Base-by-base conservation (phyloP, 2,329 filamentous ascomycete genomes). In the Hypoxylon sp. region DNA sequence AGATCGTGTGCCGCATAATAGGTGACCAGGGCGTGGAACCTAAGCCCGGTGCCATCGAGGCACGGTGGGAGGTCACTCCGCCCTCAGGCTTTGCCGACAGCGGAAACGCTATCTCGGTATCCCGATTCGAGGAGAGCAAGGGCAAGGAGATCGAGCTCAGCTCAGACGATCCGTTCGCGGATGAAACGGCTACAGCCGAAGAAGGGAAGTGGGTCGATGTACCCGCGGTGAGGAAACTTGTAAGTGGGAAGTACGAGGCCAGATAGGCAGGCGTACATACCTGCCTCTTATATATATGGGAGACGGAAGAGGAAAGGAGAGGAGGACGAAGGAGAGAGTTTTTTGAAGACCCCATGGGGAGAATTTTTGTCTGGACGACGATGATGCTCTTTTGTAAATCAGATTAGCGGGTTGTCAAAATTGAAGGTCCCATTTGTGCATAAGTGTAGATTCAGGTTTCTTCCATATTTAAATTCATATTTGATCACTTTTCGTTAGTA, bases 1-100 rank as follows among this genome's bases (percentile, higher is more conserved):
- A 94, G 81, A 88, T 98, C 64, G 90, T 97, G 5, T 96, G 94
- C 65, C 89, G 94, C 2, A 92, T 99, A 73, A 83, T 87, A 9
- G 86, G 91, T 24, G 93, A 92, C 0, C 91, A 94, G 35, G 88
- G 88, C 24, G 85, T 88, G 56, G 89, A 89, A 73, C 90, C 92
- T 0, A 89, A 88, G 70, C 88, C 92, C 4, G 94, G 94, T 0
- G 90, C 88, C 59, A 87, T 97, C 8, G 95, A 99, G 78, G 93
- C 93, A 0, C 86, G 91, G 62, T 98, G 94, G 90, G 94, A 97
- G 78, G 82, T 84, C 65, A 75, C 66, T 22, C 75, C 73, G 9
- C 75, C 82, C 1, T 63, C 76, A 0, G 86, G 64, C 1, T 83
- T 79, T 9, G 78, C 86, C 42, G 81, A 86, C 33, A 81, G 82